These are phyloP conservation scores for Pichia sp. DNA, from an alignment of 1,139 yeast genomes.

Conservation along the genomic window DNA sequence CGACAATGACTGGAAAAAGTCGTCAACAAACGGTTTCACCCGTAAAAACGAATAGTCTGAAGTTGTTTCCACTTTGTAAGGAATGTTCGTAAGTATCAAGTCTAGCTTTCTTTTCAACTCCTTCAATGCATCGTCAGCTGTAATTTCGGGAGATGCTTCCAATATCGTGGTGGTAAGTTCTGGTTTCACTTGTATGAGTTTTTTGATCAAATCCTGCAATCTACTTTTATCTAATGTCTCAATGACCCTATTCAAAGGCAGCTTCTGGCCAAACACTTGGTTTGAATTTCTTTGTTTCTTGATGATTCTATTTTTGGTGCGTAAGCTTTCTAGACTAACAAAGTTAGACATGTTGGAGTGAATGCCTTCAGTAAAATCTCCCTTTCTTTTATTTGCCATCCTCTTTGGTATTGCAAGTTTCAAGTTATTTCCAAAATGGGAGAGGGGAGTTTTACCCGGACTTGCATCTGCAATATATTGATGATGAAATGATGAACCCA, in stretches of 20 bases:
- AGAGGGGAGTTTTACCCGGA: constrained; percentile 4
- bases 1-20: constrained; percentile 67
- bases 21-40: constrained; percentile 65
- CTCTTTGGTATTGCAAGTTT: neutral
- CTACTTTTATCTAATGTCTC: constrained; percentile 58
- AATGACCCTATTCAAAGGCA: constrained; percentile 55
- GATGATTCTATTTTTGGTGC: neutral
- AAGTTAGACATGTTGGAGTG: neutral
- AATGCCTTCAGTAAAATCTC: neutral
- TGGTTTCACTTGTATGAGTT: constrained; percentile 54
- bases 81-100: constrained; percentile 44
- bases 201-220: constrained; percentile 45
- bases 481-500: too few species aligned
- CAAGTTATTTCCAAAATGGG: too few species aligned
- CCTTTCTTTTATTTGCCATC: neutral
- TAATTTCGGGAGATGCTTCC: constrained; percentile 51
- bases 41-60: constrained; percentile 87
- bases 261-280: constrained; percentile 39
- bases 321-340: neutral
- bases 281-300: constrained; percentile 29
- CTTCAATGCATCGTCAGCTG: constrained; percentile 44
- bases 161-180: constrained; percentile 49
- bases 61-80: constrained; percentile 65
- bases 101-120: constrained; percentile 43
- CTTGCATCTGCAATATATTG: too few species aligned